phyloP scores from a whole-genome alignment of 1,284 basidiomycete genomes.

The Peniophora sp. region DNA sequence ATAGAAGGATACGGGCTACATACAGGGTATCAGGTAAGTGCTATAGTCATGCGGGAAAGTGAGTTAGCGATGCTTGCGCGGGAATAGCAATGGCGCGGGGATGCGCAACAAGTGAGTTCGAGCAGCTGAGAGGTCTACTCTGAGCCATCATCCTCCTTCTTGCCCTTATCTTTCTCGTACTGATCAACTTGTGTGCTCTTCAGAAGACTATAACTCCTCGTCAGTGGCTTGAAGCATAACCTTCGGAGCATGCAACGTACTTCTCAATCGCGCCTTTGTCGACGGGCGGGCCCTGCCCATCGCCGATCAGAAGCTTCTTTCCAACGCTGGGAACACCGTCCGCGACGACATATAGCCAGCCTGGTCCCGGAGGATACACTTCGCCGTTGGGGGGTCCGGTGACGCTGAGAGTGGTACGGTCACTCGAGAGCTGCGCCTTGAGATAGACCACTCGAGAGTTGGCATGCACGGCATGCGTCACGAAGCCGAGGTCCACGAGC shows the following conservation, averaged over 20 bases:
- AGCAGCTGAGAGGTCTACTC: slow-evolving; percentile 10
- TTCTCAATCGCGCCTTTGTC: slow-evolving; percentile 46
- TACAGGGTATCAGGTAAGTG: too few species aligned
- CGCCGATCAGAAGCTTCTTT: slow-evolving; percentile 62
- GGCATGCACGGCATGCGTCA: slow-evolving; percentile 73
- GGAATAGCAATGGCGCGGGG: not conserved
- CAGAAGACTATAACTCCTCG: slow-evolving; percentile 25
- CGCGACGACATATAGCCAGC: slow-evolving; percentile 65
- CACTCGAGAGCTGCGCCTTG: slow-evolving; percentile 23
- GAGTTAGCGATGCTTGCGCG: not conserved
- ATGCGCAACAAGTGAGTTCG: not conserved
- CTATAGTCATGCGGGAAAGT: too few species aligned
- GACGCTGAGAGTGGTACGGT: slow-evolving; percentile 33
- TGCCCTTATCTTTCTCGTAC: slow-evolving; percentile 32
- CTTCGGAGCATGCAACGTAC: slow-evolving; percentile 37
- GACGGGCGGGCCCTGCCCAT: slow-evolving; percentile 50
- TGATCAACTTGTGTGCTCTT: slow-evolving; percentile 43
- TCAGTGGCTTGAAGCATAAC: not conserved
- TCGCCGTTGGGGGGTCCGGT: slow-evolving; percentile 53
- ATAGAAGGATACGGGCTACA: too few species aligned
- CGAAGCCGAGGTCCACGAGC: slow-evolving; percentile 72
- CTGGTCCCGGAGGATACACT: slow-evolving; percentile 78
- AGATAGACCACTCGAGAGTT: slow-evolving; percentile 74
- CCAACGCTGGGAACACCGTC: slow-evolving; percentile 65
- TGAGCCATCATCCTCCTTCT: slow-evolving; percentile 18